A percentile compares a stretch with the other conserved stretches of the same genome.
Evolutionary conservation across 148 eudicot genomes (phyloP).

Genomic region (Agrostemma githago): DNA sequence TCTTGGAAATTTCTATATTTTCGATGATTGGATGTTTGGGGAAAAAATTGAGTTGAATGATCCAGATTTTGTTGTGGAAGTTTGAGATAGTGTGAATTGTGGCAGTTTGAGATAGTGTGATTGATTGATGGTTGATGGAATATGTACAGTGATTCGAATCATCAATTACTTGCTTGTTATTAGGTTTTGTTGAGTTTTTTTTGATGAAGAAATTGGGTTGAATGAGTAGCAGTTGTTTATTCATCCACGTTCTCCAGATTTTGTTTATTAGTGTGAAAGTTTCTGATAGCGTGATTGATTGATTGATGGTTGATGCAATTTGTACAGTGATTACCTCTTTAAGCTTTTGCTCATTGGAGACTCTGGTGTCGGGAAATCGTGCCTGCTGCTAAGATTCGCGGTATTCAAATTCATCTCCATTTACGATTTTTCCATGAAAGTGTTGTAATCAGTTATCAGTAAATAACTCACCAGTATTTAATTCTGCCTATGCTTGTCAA

Average conservation of each 20-base stretch:
- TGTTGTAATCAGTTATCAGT: neutral
- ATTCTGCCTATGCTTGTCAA: conserved; percentile 8
- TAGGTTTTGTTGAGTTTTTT: too few relatives aligned
- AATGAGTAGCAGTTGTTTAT: neutral
- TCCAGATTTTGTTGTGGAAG: too few relatives aligned
- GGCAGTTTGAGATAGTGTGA: too few relatives aligned
- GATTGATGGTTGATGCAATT: neutral
- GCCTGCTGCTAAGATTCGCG: conserved; percentile 48
- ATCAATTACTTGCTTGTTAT: neutral
- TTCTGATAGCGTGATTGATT: neutral
- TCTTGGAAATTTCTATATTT: too few relatives aligned
- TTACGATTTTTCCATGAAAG: neutral
- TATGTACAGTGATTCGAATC: neutral
- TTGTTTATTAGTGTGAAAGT: neutral
- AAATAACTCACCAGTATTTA: neutral
- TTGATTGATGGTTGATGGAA: too few relatives aligned
- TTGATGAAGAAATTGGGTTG: neutral
- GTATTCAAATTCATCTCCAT: conserved; percentile 3
- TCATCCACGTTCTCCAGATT: neutral
- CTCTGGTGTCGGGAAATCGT: conserved; percentile 49
- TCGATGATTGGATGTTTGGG: too few relatives aligned
- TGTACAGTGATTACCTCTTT: conserved; percentile 42
- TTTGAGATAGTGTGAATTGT: too few relatives aligned
- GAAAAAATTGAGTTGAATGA: too few relatives aligned
- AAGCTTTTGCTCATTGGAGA: conserved; percentile 47